Conservation (phyloP, 2,329 filamentous ascomycete species). For the Tolypocladium endophyticum region DNA sequence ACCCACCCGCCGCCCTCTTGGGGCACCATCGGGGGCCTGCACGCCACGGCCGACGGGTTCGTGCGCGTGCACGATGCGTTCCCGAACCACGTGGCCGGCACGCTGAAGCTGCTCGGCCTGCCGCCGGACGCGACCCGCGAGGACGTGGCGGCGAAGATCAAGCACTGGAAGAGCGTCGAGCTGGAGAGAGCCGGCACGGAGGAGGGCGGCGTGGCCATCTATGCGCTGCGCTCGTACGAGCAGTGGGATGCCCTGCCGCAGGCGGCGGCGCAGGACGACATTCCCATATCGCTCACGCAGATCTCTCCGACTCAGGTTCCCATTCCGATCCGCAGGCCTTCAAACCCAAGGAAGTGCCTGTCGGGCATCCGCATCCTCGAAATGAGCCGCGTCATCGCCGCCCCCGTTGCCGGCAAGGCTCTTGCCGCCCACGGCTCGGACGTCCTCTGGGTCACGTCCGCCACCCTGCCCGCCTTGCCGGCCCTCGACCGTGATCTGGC, state of each 20-base stretch:
- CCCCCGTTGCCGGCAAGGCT: not conserved
- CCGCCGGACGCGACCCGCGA: not conserved
- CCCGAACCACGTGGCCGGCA: not conserved
- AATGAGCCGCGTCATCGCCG: not conserved
- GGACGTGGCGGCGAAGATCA: not conserved
- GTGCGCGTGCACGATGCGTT: not conserved
- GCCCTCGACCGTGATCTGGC: not conserved
- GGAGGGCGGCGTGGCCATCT: not conserved
- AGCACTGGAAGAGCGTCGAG: not conserved
- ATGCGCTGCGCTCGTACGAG: not conserved
- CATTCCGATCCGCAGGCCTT: not conserved
- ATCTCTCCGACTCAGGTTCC: not conserved
- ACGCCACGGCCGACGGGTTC: not conserved
- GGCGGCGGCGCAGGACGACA: not conserved
- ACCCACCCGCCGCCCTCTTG: not conserved
- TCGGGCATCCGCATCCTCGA: not conserved
- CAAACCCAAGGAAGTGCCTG: not conserved
- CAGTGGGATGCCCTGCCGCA: not conserved
- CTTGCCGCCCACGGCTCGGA: not conserved
- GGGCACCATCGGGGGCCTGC: not conserved
- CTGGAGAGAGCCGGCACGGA: not conserved
- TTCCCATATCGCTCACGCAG: not conserved
- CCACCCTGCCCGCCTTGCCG: not conserved
- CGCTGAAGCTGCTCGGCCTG: not conserved
- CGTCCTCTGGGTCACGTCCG: not conserved